Base-by-base conservation (phyloP, 768 basidiomycete species). In the Naganishia antarctica region DNA sequence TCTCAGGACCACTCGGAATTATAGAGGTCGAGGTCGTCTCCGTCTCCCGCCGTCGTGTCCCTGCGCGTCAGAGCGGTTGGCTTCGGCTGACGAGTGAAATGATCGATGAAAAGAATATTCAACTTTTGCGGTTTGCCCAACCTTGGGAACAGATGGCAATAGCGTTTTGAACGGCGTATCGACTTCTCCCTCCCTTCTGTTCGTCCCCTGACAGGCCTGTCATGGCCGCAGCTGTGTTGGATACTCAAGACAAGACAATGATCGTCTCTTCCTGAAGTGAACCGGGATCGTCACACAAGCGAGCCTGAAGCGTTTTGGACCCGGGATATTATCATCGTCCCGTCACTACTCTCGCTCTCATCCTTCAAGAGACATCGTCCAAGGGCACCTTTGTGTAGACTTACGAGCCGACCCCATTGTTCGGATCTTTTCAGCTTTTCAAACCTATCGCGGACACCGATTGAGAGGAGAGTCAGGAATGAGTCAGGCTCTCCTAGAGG, bases 211-310 rank as follows among this genome's bases (percentile, higher is more conserved):
- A n/a, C 43, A 15, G 43, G 43, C 43, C 43, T 21, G 43, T 6
- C 13, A 44, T 44, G 43, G 43, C 43, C 43, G 6, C 8, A 44
- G 43, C 43, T 44, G 43, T 44, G 43, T 5, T 21, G 5, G 11
- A n/a, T 44, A 12, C 18, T 12, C 43, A 44, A 44, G 6, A 44
- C 43, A n/a, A 21, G 43, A 44, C 43, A 15, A 44, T 44, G 43
- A 44, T 44, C 43, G 43, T 44, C n/a, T n/a, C 43, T 21, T 44
- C 5, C 8, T 11, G 43, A 44, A 44, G n/a, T 18, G 43, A 44
- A 44, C 43, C 43, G 43, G 43, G 43, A 44, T 44, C 43, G 43
- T 44, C 43, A 44, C n/a, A 44, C 43, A 21, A 44, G 43, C 43
- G 43, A 44, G 8, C 34, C 18, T 7, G 43, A 15, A n/a, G 43